Evolutionary conservation across 2,329 filamentous ascomycete species (phyloP).

Genomic region (Phialocephala sp.): DNA sequence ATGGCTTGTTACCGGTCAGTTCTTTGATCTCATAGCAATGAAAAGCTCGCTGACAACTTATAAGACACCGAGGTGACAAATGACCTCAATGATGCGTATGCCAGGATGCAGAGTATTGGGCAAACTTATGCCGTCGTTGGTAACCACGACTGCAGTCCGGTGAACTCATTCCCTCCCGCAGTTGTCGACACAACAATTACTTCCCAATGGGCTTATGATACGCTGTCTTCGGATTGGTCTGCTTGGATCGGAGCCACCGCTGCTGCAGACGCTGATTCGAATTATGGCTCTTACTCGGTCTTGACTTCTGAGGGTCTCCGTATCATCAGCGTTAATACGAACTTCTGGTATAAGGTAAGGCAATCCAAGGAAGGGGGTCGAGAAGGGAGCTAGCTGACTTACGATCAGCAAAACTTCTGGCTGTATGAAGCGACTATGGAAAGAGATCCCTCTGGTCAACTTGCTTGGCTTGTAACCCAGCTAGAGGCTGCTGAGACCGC

Average conservation of each 20-base stretch:
- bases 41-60: background rate
- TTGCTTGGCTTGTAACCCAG: conserved; percentile 47
- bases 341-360: conserved; percentile 47
- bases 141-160: conserved; percentile 47
- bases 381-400: background rate
- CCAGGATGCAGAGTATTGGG: conserved; percentile 41
- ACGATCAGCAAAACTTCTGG: conserved; percentile 46
- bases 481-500: conserved; percentile 46
- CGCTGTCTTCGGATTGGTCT: conserved; percentile 37
- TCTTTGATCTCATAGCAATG: background rate
- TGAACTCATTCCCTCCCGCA: conserved; percentile 44
- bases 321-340: conserved; percentile 50
- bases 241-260: conserved; percentile 42
- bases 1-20: conserved; percentile 43
- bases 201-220: conserved; percentile 48
- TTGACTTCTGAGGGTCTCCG: conserved; percentile 43
- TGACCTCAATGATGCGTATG: conserved; percentile 46
- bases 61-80: conserved; percentile 42
- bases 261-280: conserved; percentile 35
- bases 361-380: background rate
- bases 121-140: conserved; percentile 46
- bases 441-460: conserved; percentile 45
- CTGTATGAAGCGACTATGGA: conserved; percentile 46
- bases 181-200: conserved; percentile 38
- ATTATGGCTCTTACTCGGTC: conserved; percentile 46